Percentiles rank a stretch among this genome's conserved stretches.
Conservation (phyloP, 495 filamentous ascomycete genomes). For the Tricharina praecox region DNA sequence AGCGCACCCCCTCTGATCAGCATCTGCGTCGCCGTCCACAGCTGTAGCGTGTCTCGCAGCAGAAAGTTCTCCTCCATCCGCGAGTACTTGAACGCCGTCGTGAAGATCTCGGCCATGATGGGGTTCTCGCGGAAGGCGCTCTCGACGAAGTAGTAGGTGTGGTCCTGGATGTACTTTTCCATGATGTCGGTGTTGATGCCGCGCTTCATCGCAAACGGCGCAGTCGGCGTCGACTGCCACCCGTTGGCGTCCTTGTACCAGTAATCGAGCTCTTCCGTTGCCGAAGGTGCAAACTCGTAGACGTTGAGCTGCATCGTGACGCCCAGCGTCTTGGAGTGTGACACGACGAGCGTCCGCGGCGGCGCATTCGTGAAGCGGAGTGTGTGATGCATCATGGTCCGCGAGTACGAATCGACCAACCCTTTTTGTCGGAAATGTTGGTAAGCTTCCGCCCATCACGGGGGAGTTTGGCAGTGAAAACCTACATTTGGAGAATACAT, state of each 20-base stretch:
- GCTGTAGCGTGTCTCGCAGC: conserved; percentile 22
- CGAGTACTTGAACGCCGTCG: conserved; percentile 21
- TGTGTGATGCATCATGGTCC: conserved; percentile 27
- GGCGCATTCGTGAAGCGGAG: conserved; percentile 19
- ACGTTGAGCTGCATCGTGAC: conserved; percentile 20
- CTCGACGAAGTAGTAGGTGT: conserved; percentile 22
- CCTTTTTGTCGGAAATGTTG: no score
- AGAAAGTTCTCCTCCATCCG: conserved; percentile 22
- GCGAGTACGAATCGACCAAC: conserved; percentile 25
- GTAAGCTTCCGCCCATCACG: no score
- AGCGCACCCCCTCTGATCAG: conserved; percentile 23
- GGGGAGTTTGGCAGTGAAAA: no score
- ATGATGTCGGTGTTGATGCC: conserved; percentile 23
- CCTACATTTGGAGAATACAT: conserved; percentile 26
- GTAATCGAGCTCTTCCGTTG: conserved; percentile 20
- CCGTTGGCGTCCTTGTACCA: conserved; percentile 24
- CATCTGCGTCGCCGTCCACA: conserved; percentile 25
- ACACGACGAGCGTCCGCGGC: conserved; percentile 17
- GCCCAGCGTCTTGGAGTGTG: conserved; percentile 20
- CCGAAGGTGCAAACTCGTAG: conserved; percentile 23
- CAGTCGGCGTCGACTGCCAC: conserved; percentile 22
- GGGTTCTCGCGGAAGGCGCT: conserved; percentile 21
- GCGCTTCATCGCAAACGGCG: conserved; percentile 26
- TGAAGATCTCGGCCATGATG: conserved; percentile 24
- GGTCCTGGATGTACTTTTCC: conserved; percentile 26